phyloP scores from a whole-genome alignment of 2,329 filamentous ascomycete genomes.

The Penicillium griseofulvum region DNA sequence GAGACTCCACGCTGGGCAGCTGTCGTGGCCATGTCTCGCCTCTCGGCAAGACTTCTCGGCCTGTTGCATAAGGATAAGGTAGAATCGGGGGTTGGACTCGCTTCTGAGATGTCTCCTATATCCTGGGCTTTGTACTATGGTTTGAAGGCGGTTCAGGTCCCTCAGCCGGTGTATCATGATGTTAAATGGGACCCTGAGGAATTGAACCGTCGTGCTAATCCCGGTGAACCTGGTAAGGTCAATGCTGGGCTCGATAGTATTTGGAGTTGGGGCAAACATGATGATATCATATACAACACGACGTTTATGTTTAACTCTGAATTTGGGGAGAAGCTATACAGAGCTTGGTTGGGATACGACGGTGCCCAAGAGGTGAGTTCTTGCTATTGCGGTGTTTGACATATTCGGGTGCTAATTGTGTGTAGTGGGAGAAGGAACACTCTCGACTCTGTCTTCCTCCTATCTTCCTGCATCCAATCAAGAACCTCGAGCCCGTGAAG shows the following conservation, averaged over 20 bases:
- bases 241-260: slow-evolving; percentile 10
- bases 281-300: slow-evolving; percentile 10
- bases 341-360: slow-evolving; percentile 13
- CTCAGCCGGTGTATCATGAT: slow-evolving; percentile 11
- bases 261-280: slow-evolving; percentile 7
- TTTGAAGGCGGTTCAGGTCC: slow-evolving; percentile 15
- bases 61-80: slow-evolving; percentile 7
- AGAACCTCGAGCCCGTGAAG: slow-evolving; percentile 1
- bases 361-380: neutral
- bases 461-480: slow-evolving; percentile 12
- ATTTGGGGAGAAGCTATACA: slow-evolving; percentile 7
- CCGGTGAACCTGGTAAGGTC: slow-evolving; percentile 6
- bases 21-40: slow-evolving; percentile 13
- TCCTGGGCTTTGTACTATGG: slow-evolving; percentile 16
- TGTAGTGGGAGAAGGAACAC: slow-evolving; percentile 8
- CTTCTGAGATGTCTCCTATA: slow-evolving; percentile 14
- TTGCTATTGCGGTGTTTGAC: neutral
- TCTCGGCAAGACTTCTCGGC: slow-evolving; percentile 5
- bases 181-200: slow-evolving; percentile 8
- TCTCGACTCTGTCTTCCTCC: slow-evolving; percentile 8
- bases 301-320: slow-evolving; percentile 13
- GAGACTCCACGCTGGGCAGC: slow-evolving; percentile 8
- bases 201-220: slow-evolving; percentile 6
- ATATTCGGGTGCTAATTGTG: neutral
- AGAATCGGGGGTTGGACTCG: slow-evolving; percentile 2